Conservation (phyloP, 2,329 filamentous ascomycete species). For the Paecilomyces sp. region DNA sequence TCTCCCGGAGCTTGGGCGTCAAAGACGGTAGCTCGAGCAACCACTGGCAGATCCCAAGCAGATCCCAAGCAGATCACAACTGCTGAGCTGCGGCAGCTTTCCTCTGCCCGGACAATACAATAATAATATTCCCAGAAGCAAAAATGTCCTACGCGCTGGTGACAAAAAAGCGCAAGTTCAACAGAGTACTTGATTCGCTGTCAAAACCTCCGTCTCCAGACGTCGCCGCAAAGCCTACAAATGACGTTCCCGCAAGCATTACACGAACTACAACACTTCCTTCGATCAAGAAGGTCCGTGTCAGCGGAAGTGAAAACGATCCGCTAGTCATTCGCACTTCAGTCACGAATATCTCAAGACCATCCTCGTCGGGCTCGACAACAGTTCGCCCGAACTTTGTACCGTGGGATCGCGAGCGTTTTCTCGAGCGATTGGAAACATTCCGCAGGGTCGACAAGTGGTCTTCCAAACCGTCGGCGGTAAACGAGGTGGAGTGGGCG, state of each 20-base stretch:
- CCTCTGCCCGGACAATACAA: not conserved
- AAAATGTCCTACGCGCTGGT: slow-evolving; percentile 39
- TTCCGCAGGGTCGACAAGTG: slow-evolving; percentile 89
- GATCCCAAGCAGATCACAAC: not conserved
- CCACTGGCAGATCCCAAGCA: not conserved
- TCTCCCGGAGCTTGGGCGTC: not conserved
- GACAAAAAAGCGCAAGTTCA: slow-evolving; percentile 42
- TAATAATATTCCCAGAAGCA: not conserved
- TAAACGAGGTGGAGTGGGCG: slow-evolving; percentile 91
- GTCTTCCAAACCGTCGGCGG: slow-evolving; percentile 80
- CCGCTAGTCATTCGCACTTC: slow-evolving; percentile 7
- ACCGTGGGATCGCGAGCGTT: slow-evolving; percentile 75
- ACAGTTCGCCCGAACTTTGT: slow-evolving; percentile 61
- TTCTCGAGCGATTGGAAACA: slow-evolving; percentile 72
- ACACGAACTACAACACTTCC: slow-evolving; percentile 8
- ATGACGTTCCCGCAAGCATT: slow-evolving; percentile 13
- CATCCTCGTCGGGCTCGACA: slow-evolving; percentile 23
- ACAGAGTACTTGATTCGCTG: slow-evolving; percentile 39
- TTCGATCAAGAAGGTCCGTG: slow-evolving; percentile 29
- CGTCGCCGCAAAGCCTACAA: slow-evolving; percentile 10
- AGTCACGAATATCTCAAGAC: slow-evolving; percentile 12
- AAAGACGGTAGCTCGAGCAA: not conserved
- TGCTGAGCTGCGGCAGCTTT: not conserved
- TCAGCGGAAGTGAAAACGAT: slow-evolving; percentile 16
- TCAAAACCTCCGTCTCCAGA: slow-evolving; percentile 24